Conservation (phyloP, 768 basidiomycete species). For the Hygrophoropsis aurantiaca region DNA sequence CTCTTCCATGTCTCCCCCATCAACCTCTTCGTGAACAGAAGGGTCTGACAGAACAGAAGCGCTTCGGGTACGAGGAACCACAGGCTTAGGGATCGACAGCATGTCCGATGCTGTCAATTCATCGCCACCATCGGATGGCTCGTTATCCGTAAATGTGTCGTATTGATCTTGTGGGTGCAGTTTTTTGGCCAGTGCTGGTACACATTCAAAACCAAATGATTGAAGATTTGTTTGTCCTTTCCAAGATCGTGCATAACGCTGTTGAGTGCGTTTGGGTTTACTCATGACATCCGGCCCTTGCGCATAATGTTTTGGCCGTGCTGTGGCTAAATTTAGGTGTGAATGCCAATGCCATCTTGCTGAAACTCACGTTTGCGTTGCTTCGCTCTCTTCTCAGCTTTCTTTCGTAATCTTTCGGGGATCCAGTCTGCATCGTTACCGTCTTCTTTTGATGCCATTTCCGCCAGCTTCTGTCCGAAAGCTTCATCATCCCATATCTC, state of each 20-base stretch:
- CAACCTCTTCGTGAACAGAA: too few species aligned
- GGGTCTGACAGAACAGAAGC: conserved; percentile 3
- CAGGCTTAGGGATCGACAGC: background rate
- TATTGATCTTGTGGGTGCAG: too few species aligned
- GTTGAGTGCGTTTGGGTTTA: conserved; percentile 1
- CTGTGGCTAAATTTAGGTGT: too few species aligned
- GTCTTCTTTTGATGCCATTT: conserved; percentile 5
- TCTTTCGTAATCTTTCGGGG: conserved; percentile 4
- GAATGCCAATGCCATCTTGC: too few species aligned
- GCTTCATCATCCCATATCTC: conserved; percentile 5
- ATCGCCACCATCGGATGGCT: background rate
- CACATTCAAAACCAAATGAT: too few species aligned
- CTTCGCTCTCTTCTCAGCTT: conserved; percentile 1
- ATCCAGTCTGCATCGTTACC: conserved; percentile 4
- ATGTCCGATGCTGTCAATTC: background rate
- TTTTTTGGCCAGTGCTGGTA: too few species aligned
- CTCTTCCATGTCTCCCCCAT: too few species aligned
- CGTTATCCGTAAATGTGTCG: background rate
- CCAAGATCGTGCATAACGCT: too few species aligned
- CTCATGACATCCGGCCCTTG: conserved; percentile 5
- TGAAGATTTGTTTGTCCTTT: too few species aligned
- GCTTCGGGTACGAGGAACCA: background rate
- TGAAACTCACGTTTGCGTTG: background rate
- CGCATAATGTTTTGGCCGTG: too few species aligned
- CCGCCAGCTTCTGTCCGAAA: conserved; percentile 1